Percentiles rank a stretch among this genome's conserved stretches.
phyloP scores from a whole-genome alignment of 257 asterid species.

The Petrea volubilis region DNA sequence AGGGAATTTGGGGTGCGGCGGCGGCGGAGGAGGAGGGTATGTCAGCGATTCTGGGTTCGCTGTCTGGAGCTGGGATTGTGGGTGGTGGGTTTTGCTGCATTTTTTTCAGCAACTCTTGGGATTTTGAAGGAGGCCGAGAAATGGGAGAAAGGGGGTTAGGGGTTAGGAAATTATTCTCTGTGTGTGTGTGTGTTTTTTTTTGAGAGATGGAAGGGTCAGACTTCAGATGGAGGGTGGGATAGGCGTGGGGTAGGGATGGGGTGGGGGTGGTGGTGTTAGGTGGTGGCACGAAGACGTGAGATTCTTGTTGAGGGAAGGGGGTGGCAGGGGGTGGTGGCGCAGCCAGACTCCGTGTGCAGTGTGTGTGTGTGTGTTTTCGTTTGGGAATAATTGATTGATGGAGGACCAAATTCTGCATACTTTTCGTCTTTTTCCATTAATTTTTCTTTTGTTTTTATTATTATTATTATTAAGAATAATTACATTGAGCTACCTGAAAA shows the following conservation, averaged over 20 bases:
- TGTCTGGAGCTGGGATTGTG: slow-evolving; percentile 6
- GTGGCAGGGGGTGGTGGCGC: background rate
- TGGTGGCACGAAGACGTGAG: slow-evolving; percentile 47
- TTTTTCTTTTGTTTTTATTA: background rate
- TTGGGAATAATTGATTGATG: slow-evolving; percentile 11
- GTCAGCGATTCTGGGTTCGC: slow-evolving; percentile 9
- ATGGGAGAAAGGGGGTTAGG: slow-evolving; percentile 14
- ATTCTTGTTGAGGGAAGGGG: background rate
- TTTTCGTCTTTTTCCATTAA: background rate
- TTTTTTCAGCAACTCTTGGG: background rate
- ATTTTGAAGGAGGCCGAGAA: slow-evolving; percentile 7
- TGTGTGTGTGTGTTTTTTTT: slow-evolving; percentile 4
- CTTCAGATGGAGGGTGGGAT: slow-evolving; percentile 19
- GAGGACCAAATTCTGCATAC: slow-evolving; percentile 20
- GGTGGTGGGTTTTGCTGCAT: slow-evolving; percentile 31
- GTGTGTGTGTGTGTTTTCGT: slow-evolving; percentile 17
- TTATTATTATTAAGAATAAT: no score
- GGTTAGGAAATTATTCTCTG: slow-evolving; percentile 14
- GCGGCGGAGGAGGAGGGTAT: slow-evolving; percentile 30
- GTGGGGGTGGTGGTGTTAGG: slow-evolving; percentile 46
- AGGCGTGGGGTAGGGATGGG: slow-evolving; percentile 33
- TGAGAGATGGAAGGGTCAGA: slow-evolving; percentile 32
- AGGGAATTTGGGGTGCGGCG: slow-evolving; percentile 17
- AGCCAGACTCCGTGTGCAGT: no score
- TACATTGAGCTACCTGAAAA: no score